Percentiles rank a stretch among this genome's conserved stretches.
Evolutionary conservation across 225 moss, liverwort and hornwort genomes (phyloP).

Genomic region (Straminergon stramineum): DNA sequence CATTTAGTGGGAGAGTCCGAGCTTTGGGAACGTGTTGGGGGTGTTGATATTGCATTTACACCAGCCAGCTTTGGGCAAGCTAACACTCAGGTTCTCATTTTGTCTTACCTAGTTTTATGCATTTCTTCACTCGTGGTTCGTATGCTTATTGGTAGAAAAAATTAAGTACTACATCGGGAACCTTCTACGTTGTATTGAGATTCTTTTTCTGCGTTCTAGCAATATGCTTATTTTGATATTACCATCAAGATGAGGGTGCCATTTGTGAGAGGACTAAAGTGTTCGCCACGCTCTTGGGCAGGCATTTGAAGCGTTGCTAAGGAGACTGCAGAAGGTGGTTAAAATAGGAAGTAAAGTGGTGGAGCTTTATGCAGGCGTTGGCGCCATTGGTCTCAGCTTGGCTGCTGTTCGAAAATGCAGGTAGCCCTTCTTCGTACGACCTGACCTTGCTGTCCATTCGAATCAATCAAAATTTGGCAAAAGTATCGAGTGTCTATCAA

Average conservation of each 20-base stretch:
- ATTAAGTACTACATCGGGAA: background rate
- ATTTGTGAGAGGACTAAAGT: background rate
- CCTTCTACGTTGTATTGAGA: background rate
- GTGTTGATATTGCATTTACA: constrained; percentile 86
- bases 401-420: constrained; percentile 84
- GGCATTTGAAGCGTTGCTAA: constrained; percentile 79
- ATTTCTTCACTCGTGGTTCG: background rate
- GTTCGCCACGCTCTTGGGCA: constrained; percentile 13
- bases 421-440: background rate
- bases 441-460: background rate
- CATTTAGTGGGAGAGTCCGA: constrained; percentile 79
- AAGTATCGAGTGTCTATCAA: background rate
- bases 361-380: constrained; percentile 96
- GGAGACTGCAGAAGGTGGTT: constrained; percentile 67
- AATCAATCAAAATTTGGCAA: background rate
- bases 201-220: background rate
- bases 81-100: constrained; percentile 55
- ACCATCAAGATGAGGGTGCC: background rate
- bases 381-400: constrained; percentile 86
- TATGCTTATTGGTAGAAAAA: background rate
- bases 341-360: constrained; percentile 77
- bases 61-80: constrained; percentile 97
- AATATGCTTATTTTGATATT: background rate
- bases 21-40: constrained; percentile 85
- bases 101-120: background rate